Evolutionary conservation across 1,284 basidiomycete genomes (phyloP).

Genomic region (Fomitopsis betulina): DNA sequence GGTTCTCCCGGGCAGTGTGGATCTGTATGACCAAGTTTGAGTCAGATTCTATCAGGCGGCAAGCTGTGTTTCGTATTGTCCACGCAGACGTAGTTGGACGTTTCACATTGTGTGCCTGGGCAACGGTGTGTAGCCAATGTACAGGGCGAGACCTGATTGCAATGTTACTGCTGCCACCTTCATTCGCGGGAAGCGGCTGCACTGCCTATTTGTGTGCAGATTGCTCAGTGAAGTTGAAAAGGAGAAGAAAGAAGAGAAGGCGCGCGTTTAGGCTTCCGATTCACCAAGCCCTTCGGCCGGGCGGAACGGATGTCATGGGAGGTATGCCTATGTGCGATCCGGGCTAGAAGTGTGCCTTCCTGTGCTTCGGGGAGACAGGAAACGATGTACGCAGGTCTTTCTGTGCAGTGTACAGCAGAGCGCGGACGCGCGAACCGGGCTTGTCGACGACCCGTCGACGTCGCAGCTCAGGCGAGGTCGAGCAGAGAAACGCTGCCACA

Average conservation of each 20-base stretch:
- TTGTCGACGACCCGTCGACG: neutral
- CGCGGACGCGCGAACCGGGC: neutral
- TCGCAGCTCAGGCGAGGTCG: neutral
- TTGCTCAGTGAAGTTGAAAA: neutral
- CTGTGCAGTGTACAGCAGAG: neutral
- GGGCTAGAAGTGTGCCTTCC: neutral
- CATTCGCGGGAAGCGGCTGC: neutral
- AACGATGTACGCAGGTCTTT: neutral
- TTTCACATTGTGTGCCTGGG: neutral
- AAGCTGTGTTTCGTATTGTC: neutral
- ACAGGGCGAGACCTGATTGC: neutral
- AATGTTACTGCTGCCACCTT: slow-evolving; percentile 1
- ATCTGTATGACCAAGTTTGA: neutral
- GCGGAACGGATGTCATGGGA: neutral
- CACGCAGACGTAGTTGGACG: neutral
- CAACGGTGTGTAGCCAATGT: neutral
- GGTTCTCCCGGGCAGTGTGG: neutral
- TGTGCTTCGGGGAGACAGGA: neutral
- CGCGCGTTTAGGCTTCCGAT: neutral
- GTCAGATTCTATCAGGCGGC: neutral
- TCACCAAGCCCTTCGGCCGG: neutral
- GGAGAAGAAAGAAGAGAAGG: neutral
- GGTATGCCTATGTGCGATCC: neutral
- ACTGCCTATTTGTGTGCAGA: neutral
- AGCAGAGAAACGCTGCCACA: neutral